Evolutionary conservation across 768 basidiomycete species (phyloP).

Genomic region (Termitomyces sp.): DNA sequence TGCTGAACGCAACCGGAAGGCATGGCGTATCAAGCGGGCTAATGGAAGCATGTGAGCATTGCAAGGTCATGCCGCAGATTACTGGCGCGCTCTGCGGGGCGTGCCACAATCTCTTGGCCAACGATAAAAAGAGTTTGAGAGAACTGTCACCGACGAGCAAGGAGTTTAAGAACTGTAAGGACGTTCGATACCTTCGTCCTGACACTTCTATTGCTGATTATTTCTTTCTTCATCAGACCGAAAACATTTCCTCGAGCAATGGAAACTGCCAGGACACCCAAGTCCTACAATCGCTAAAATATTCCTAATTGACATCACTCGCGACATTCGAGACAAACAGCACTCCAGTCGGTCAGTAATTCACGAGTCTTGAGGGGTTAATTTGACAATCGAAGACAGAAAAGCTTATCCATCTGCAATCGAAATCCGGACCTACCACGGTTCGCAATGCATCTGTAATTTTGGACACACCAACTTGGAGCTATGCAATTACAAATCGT

Average conservation of each 20-base stretch:
- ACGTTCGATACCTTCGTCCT: constrained; percentile 3
- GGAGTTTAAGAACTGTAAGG: constrained; percentile 48
- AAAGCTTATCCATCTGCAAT: constrained; percentile 31
- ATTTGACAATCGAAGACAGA: constrained; percentile 12
- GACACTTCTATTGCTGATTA: constrained; percentile 8
- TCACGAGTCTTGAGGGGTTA: neutral
- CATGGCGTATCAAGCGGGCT: constrained; percentile 46
- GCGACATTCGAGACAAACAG: constrained; percentile 37
- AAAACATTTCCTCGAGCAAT: constrained; percentile 49
- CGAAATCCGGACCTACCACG: constrained; percentile 56
- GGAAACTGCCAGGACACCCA: constrained; percentile 33
- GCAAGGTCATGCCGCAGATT: constrained; percentile 39
- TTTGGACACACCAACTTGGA: constrained; percentile 46
- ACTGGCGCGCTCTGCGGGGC: constrained; percentile 41
- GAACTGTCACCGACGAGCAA: constrained; percentile 42
- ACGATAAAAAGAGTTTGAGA: constrained; percentile 36
- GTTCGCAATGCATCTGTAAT: constrained; percentile 65
- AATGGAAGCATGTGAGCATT: constrained; percentile 44
- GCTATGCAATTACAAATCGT: constrained; percentile 55
- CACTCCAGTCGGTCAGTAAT: constrained; percentile 41
- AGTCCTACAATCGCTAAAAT: constrained; percentile 45
- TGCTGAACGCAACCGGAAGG: constrained; percentile 23
- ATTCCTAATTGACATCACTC: constrained; percentile 45
- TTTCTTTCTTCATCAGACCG: constrained; percentile 28
- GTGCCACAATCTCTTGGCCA: constrained; percentile 43